phyloP scores from a whole-genome alignment of 2,329 filamentous ascomycete species.

The Zasmidium angulare region DNA sequence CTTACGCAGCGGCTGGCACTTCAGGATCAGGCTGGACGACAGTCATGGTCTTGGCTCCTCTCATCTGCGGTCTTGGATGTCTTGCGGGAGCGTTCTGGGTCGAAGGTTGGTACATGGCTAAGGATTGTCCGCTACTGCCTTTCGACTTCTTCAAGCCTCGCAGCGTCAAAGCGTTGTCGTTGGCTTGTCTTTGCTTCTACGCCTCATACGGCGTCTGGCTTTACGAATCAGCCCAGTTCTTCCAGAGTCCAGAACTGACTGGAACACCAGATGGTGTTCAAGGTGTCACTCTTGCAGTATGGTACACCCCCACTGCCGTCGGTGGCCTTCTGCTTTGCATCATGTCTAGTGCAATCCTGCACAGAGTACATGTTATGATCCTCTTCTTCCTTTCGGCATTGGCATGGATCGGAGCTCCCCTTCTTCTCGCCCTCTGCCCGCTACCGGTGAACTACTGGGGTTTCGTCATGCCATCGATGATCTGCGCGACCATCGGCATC shows the following conservation, averaged over 20 bases:
- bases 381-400: slow-evolving; percentile 33
- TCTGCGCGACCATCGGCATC: slow-evolving; percentile 37
- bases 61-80: slow-evolving; percentile 29
- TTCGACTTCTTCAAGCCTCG: slow-evolving; percentile 37
- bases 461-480: slow-evolving; percentile 37
- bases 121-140: slow-evolving; percentile 33
- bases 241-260: slow-evolving; percentile 22
- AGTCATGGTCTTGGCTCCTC: slow-evolving; percentile 31
- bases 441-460: slow-evolving; percentile 36
- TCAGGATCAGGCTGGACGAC: slow-evolving; percentile 26
- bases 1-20: slow-evolving; percentile 24
- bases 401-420: slow-evolving; percentile 37
- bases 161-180: slow-evolving; percentile 33
- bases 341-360: slow-evolving; percentile 31
- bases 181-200: slow-evolving; percentile 38
- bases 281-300: slow-evolving; percentile 33
- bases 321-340: slow-evolving; percentile 36
- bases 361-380: slow-evolving; percentile 31
- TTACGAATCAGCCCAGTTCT: slow-evolving; percentile 32
- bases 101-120: slow-evolving; percentile 34
- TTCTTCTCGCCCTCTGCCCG: slow-evolving; percentile 35
- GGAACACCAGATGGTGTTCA: slow-evolving; percentile 21
- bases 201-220: slow-evolving; percentile 37
- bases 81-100: slow-evolving; percentile 33
- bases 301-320: slow-evolving; percentile 37